These are phyloP conservation scores for Aspergillus felis DNA, from an alignment of 2,329 filamentous ascomycete genomes.

Conservation along the genomic window DNA sequence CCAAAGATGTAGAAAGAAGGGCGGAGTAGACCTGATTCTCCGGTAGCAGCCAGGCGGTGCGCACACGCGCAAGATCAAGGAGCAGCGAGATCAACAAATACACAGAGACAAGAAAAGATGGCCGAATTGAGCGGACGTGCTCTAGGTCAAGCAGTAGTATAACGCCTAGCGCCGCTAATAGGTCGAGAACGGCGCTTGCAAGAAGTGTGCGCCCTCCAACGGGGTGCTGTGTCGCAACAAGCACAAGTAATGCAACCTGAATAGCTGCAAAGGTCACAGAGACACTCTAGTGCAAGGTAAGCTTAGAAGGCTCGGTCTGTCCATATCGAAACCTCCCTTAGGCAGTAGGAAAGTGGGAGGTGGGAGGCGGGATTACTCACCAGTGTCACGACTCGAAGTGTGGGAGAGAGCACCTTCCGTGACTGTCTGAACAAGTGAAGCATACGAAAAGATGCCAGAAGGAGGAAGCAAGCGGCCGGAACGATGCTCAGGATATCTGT, in stretches of 20 bases:
- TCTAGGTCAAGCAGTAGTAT: slow-evolving; percentile 18
- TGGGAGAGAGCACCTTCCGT: slow-evolving; percentile 10
- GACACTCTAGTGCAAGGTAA: too few species aligned
- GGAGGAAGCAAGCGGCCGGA: slow-evolving; percentile 6
- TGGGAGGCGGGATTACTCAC: neutral
- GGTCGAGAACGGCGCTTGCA: slow-evolving; percentile 10
- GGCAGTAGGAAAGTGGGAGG: too few species aligned
- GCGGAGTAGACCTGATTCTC: slow-evolving; percentile 23
- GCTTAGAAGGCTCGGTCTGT: too few species aligned
- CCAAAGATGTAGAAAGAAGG: slow-evolving; percentile 33
- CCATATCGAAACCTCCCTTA: too few species aligned
- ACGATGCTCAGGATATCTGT: slow-evolving; percentile 10
- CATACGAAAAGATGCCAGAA: slow-evolving; percentile 9
- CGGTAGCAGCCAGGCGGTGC: slow-evolving; percentile 34
- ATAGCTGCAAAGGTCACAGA: neutral
- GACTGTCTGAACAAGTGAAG: slow-evolving; percentile 9
- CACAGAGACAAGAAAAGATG: slow-evolving; percentile 28
- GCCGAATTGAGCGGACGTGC: slow-evolving; percentile 25
- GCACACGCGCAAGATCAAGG: slow-evolving; percentile 40
- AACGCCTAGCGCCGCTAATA: slow-evolving; percentile 16
- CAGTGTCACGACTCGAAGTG: slow-evolving; percentile 4
- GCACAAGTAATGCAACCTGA: too few species aligned
- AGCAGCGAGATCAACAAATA: slow-evolving; percentile 42
- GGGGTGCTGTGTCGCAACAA: neutral
- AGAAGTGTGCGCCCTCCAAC: neutral